phyloP scores from a whole-genome alignment of 2,329 filamentous ascomycete genomes.

The Alternaria gaisen region DNA sequence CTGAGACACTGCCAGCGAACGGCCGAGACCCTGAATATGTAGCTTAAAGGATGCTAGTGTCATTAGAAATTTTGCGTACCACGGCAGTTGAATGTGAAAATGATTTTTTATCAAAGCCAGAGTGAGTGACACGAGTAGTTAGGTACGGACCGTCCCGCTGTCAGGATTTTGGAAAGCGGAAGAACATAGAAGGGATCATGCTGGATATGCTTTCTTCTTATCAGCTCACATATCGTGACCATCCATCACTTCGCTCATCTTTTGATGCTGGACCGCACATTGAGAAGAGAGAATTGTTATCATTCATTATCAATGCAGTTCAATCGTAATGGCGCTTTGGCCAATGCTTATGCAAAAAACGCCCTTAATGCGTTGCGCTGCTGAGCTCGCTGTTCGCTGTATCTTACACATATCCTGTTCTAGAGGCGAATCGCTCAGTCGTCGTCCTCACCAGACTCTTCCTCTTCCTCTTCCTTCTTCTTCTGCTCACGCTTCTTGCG shows the following conservation, averaged over 20 bases:
- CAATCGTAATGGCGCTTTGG: constrained; percentile 3
- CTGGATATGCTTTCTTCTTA: constrained; percentile 2
- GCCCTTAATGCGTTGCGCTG: constrained; percentile 23
- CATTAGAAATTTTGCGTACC: background rate
- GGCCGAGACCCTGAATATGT: background rate
- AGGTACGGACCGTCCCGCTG: constrained; percentile 19
- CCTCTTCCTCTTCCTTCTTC: constrained; percentile 61
- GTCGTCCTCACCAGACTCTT: constrained; percentile 44
- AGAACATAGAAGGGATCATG: constrained; percentile 17
- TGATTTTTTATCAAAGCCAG: background rate
- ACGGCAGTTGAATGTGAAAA: background rate
- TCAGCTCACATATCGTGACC: background rate
- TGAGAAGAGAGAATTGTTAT: constrained; percentile 9
- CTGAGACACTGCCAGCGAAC: background rate
- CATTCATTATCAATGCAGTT: constrained; percentile 9
- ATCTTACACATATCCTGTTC: constrained; percentile 21
- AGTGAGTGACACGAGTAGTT: background rate
- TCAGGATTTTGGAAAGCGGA: background rate
- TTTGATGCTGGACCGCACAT: background rate
- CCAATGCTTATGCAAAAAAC: constrained; percentile 13
- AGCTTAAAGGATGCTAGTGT: background rate
- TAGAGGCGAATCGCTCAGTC: constrained; percentile 28
- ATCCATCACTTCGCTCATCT: background rate
- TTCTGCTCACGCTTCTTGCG: constrained; percentile 47
- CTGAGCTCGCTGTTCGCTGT: constrained; percentile 2